Evolutionary conservation across 129 eudicot species (phyloP).

Genomic region (Daucus carota): DNA sequence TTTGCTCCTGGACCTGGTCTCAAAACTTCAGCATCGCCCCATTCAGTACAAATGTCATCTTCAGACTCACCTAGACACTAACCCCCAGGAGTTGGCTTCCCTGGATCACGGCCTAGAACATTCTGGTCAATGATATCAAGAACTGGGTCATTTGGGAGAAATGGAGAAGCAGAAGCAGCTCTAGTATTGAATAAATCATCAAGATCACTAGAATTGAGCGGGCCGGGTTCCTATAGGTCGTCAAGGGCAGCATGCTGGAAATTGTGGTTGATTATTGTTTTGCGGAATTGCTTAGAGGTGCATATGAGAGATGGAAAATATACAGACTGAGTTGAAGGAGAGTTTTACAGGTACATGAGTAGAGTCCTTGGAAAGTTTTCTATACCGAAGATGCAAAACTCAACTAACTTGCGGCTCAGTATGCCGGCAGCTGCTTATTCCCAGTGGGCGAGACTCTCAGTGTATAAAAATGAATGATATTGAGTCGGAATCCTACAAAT

Average conservation of each 20-base stretch:
- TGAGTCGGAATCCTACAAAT: neutral
- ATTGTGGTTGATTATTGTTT: slow-evolving; percentile 63
- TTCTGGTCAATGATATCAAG: slow-evolving; percentile 73
- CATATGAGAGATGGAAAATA: slow-evolving; percentile 84
- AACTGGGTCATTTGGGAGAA: slow-evolving; percentile 48
- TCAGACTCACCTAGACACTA: slow-evolving; percentile 74
- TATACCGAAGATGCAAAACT: slow-evolving; percentile 69
- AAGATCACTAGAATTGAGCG: slow-evolving; percentile 41
- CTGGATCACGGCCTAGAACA: slow-evolving; percentile 47
- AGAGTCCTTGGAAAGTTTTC: slow-evolving; percentile 85
- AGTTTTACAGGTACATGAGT: slow-evolving; percentile 82
- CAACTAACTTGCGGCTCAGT: slow-evolving; percentile 73
- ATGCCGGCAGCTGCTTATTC: slow-evolving; percentile 34
- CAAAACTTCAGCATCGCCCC: slow-evolving; percentile 95
- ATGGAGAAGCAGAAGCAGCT: slow-evolving; percentile 76
- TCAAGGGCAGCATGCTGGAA: slow-evolving; percentile 44
- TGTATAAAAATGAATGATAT: neutral
- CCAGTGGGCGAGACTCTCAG: neutral
- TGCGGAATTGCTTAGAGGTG: slow-evolving; percentile 55
- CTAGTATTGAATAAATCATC: slow-evolving; percentile 50
- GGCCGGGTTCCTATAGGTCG: slow-evolving; percentile 30
- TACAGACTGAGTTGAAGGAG: slow-evolving; percentile 52
- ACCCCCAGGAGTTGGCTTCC: slow-evolving; percentile 82
- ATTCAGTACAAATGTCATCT: slow-evolving; percentile 39
- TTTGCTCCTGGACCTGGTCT: slow-evolving; percentile 76